Evolutionary conservation across 1,284 basidiomycete genomes (phyloP).

Genomic region (Rhodotorula sp.): DNA sequence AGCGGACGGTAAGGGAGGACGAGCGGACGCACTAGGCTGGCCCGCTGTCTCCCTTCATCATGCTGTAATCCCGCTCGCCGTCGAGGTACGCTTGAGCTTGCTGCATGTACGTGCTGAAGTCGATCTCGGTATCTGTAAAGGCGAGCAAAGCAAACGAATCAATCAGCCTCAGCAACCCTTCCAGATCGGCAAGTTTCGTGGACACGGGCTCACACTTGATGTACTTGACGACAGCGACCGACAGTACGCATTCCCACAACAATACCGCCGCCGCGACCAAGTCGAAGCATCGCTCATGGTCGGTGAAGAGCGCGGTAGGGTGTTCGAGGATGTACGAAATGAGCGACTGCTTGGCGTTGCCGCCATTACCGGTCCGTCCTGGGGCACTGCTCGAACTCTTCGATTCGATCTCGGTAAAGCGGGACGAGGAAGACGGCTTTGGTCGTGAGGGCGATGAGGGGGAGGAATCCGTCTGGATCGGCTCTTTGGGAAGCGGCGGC

Average conservation of each 20-base stretch:
- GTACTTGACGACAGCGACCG: conserved; percentile 71
- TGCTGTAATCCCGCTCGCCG: conserved; percentile 82
- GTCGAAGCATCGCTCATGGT: conserved; percentile 13
- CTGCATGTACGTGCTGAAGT: conserved; percentile 89
- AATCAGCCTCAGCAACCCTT: no score
- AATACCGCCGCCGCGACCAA: conserved; percentile 52
- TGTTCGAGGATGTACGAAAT: neutral
- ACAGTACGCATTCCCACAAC: conserved; percentile 69
- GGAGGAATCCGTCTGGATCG: neutral
- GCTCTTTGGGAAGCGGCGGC: neutral
- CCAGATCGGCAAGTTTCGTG: no score
- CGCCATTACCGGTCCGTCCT: no score
- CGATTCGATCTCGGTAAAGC: neutral
- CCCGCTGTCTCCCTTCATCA: conserved; percentile 85
- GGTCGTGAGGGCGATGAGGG: neutral
- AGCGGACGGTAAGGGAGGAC: conserved; percentile 10
- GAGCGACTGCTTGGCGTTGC: neutral
- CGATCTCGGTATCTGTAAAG: conserved; percentile 92
- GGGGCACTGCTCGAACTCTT: neutral
- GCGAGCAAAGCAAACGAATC: no score
- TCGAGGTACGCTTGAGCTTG: conserved; percentile 76
- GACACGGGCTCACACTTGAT: conserved; percentile 67
- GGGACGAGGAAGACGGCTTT: neutral
- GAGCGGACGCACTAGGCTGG: conserved; percentile 74
- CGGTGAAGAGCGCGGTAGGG: conserved; percentile 10